Conservation (phyloP, 2,329 filamentous ascomycete genomes). For the Calonectria henricotiae region DNA sequence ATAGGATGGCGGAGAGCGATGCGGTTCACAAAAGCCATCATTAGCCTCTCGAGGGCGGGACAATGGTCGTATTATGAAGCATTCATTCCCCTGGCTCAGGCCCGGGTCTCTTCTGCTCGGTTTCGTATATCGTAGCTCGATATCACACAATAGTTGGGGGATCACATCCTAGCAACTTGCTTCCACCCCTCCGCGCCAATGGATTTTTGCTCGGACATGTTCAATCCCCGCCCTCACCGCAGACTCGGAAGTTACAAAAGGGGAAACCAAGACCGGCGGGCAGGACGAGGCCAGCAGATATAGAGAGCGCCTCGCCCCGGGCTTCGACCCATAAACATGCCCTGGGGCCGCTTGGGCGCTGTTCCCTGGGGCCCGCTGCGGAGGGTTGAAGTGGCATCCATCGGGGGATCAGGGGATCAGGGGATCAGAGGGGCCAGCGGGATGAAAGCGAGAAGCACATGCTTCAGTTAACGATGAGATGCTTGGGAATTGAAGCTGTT, state of each 20-base stretch:
- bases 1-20: constrained; percentile 18
- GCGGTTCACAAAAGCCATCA: constrained; percentile 36
- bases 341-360: constrained; percentile 36
- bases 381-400: constrained; percentile 39
- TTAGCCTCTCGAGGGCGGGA: constrained; percentile 35
- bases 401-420: constrained; percentile 22
- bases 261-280: constrained; percentile 47
- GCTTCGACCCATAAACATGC: constrained; percentile 44
- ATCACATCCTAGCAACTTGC: constrained; percentile 9
- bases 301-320: constrained; percentile 27
- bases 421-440: not conserved
- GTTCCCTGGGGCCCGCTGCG: constrained; percentile 35
- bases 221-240: constrained; percentile 26
- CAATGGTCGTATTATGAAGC: constrained; percentile 47
- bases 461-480: constrained; percentile 26
- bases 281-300: constrained; percentile 31
- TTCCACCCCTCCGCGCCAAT: constrained; percentile 8
- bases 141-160: constrained; percentile 13
- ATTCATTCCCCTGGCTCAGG: constrained; percentile 15
- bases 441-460: constrained; percentile 38
- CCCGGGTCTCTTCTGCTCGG: constrained; percentile 8
- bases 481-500: constrained; percentile 5
- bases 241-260: constrained; percentile 41
- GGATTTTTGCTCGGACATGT: not conserved
- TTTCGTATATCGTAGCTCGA: constrained; percentile 17